Conservation (phyloP, 208 protist species). For the Naegleria lovaniensis region DNA sequence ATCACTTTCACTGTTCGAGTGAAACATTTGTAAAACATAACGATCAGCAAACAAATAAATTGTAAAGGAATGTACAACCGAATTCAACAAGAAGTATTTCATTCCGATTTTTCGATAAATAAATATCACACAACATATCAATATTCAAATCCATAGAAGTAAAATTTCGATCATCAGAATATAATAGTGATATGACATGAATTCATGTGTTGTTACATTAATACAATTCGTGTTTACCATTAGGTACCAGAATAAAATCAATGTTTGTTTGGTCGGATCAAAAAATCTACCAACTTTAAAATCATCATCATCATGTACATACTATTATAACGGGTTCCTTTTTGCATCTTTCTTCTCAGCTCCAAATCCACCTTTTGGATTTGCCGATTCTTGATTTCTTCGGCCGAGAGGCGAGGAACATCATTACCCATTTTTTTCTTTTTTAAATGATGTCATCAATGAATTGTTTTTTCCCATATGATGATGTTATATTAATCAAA, state of each 20-base stretch:
- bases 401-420: neutral
- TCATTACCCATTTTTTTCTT: neutral
- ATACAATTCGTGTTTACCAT: too few species aligned
- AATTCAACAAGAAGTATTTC: too few species aligned
- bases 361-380: neutral
- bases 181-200: too few species aligned
- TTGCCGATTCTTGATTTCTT: constrained; percentile 2
- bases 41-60: neutral
- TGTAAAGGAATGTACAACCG: too few species aligned
- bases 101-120: neutral
- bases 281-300: too few species aligned
- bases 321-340: neutral
- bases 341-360: constrained; percentile 7
- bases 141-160: neutral
- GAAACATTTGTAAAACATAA: neutral
- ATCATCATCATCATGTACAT: too few species aligned
- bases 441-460: too few species aligned
- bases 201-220: neutral
- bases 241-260: too few species aligned
- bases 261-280: too few species aligned
- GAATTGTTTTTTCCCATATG: too few species aligned
- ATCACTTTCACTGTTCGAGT: constrained; percentile 49
- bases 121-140: neutral
- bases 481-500: too few species aligned
- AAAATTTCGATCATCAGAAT: neutral